Conservation (phyloP, 768 basidiomycete genomes). For the Pisolithus microcarpus region DNA sequence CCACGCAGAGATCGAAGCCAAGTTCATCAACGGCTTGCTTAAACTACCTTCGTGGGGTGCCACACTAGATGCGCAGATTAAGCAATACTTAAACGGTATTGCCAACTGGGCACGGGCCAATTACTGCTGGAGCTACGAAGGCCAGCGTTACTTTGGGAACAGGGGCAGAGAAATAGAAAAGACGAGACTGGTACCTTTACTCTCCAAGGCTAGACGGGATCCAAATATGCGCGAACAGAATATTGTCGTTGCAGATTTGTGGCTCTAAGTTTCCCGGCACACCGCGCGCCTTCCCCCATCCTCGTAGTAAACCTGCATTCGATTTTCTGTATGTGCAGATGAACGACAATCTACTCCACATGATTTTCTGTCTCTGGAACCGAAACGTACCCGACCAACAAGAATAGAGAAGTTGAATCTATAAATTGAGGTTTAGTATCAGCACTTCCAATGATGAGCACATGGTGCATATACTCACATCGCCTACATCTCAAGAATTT, state of each 20-base stretch:
- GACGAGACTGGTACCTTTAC: constrained; percentile 9
- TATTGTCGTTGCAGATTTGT: background rate
- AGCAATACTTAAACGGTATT: constrained; percentile 18
- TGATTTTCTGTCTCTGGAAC: no score
- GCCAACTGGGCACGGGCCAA: constrained; percentile 22
- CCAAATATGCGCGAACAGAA: background rate
- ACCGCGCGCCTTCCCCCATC: background rate
- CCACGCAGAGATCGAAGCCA: constrained; percentile 7
- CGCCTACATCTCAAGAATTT: no score
- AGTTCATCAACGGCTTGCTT: constrained; percentile 17
- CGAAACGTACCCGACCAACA: no score
- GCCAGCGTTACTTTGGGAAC: constrained; percentile 25
- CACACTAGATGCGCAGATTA: constrained; percentile 18
- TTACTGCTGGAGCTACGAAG: constrained; percentile 26
- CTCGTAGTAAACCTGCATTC: background rate
- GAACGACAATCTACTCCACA: no score
- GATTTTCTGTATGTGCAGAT: background rate
- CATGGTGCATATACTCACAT: no score
- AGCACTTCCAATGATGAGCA: no score
- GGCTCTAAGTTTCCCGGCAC: background rate
- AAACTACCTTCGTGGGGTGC: constrained; percentile 23
- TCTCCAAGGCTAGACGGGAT: background rate
- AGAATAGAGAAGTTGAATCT: no score
- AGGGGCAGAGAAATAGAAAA: constrained; percentile 18
- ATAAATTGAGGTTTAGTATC: no score